Evolutionary conservation across 371 early-diverging fungal species (phyloP).

Genomic region (Syncephalastrum contaminatum): DNA sequence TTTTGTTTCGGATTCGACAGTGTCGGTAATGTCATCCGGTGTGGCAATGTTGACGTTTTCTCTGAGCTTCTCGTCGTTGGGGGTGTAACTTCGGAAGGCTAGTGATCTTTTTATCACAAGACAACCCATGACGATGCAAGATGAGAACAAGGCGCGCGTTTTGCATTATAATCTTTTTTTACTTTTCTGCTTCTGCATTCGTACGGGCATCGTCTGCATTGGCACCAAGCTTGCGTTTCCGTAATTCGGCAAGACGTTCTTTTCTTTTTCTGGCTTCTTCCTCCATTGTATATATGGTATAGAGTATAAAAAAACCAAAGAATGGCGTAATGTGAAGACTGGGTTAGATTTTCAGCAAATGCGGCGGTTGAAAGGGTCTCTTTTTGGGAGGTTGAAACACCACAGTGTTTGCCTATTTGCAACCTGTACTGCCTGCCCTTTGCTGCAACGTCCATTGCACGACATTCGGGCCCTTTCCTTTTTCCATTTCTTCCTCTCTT

Average conservation of each 20-base stretch:
- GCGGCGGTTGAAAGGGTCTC: no score
- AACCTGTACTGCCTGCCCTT: no score
- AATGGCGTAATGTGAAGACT: no score
- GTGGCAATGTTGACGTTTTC: slow-evolving; percentile 48
- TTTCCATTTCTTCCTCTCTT: no score
- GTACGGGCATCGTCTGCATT: slow-evolving; percentile 8
- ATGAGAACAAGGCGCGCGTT: slow-evolving; percentile 1
- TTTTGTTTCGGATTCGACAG: slow-evolving; percentile 61
- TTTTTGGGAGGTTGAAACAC: no score
- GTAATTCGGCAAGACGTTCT: slow-evolving; percentile 66
- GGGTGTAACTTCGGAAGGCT: slow-evolving; percentile 63
- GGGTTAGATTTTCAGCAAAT: no score
- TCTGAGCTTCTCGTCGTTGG: slow-evolving; percentile 49
- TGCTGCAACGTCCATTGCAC: no score
- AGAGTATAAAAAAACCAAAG: no score
- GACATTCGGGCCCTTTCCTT: no score
- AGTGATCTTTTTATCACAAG: slow-evolving; percentile 21
- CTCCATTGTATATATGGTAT: slow-evolving; percentile 44
- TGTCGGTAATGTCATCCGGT: slow-evolving; percentile 44
- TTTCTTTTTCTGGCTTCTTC: slow-evolving; percentile 69
- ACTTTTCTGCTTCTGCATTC: slow-evolving; percentile 22
- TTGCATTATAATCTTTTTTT: not conserved
- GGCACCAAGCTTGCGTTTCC: slow-evolving; percentile 49
- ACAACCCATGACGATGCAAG: slow-evolving; percentile 7
- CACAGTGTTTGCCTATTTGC: no score